These are phyloP conservation scores for Aurifilum marmelostoma DNA, from an alignment of 2,329 filamentous ascomycete species.

Conservation along the genomic window DNA sequence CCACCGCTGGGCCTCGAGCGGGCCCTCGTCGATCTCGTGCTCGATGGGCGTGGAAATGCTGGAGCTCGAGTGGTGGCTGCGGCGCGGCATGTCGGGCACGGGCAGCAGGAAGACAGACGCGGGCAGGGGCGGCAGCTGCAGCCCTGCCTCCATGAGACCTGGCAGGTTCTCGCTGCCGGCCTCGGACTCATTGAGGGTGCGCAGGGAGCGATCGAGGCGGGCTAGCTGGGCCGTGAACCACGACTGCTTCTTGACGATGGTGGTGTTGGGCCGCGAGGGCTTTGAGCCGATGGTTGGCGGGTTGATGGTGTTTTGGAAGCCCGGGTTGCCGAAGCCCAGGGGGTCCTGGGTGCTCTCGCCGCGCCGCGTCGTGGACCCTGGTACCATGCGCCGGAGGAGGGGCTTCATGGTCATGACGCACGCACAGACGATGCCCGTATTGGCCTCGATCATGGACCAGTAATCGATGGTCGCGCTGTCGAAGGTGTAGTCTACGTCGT, in stretches of 20 bases:
- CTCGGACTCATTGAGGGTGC: conserved; percentile 21
- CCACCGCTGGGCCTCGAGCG: conserved; percentile 15
- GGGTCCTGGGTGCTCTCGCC: conserved; percentile 10
- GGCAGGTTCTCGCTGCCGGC: conserved; percentile 1
- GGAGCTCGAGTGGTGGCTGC: conserved; percentile 18
- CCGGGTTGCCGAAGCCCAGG: neutral
- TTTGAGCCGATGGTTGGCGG: conserved; percentile 26
- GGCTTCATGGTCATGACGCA: conserved; percentile 37
- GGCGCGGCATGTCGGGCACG: conserved; percentile 13
- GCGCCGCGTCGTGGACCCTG: conserved; percentile 11
- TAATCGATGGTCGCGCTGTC: conserved; percentile 31
- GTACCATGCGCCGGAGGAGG: conserved; percentile 34
- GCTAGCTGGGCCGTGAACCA: conserved; percentile 28
- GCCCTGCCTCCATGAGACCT: neutral
- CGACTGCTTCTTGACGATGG: conserved; percentile 22
- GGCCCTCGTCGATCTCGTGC: conserved; percentile 21
- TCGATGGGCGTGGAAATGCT: conserved; percentile 23
- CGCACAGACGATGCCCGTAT: conserved; percentile 36
- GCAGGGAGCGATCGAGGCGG: conserved; percentile 22
- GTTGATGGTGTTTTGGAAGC: conserved; percentile 9
- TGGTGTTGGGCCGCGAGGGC: conserved; percentile 13
- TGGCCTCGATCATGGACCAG: conserved; percentile 36
- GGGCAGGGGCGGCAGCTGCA: conserved; percentile 10
- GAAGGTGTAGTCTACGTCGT: conserved; percentile 32
- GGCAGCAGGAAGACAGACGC: conserved; percentile 12